These are phyloP conservation scores for Cryphonectria carpinicola DNA, from an alignment of 2,329 filamentous ascomycete species.

Conservation along the genomic window DNA sequence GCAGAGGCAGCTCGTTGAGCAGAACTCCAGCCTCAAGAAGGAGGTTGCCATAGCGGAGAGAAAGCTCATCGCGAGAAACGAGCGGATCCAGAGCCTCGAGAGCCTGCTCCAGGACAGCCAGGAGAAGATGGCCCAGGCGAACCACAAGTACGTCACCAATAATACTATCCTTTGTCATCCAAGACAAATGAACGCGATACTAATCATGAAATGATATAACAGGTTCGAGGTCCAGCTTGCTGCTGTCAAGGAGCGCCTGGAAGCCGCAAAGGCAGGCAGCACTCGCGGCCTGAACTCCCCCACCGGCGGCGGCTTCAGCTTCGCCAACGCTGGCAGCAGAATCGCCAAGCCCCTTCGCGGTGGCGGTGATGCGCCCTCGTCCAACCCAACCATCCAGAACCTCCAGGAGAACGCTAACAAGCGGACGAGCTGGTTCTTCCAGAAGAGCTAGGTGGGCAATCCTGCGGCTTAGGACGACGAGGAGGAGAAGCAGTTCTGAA, in stretches of 20 bases:
- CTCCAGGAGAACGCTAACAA: constrained; percentile 67
- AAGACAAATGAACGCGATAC: neutral
- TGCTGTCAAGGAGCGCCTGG: constrained; percentile 95
- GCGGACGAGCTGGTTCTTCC: constrained; percentile 76
- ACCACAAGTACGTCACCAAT: constrained; percentile 78
- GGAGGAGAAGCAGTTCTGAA: neutral
- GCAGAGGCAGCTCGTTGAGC: constrained; percentile 95
- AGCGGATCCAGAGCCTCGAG: constrained; percentile 94
- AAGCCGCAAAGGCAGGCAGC: constrained; percentile 89
- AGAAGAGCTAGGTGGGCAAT: constrained; percentile 50
- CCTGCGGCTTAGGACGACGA: neutral
- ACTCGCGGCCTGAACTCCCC: constrained; percentile 78
- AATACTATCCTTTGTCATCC: constrained; percentile 17
- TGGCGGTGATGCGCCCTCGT: constrained; percentile 52
- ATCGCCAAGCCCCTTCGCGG: constrained; percentile 72
- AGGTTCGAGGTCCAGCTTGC: constrained; percentile 98
- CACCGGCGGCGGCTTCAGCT: constrained; percentile 68
- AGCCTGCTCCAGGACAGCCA: constrained; percentile 92
- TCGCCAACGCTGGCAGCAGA: constrained; percentile 64
- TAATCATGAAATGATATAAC: constrained; percentile 28
- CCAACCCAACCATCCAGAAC: constrained; percentile 60
- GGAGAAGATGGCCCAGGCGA: constrained; percentile 96
- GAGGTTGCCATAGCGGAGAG: constrained; percentile 98
- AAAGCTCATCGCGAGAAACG: constrained; percentile 94
- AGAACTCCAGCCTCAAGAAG: constrained; percentile 97